Evolutionary conservation across 2,329 filamentous ascomycete species (phyloP).

Genomic region (Bipolaris oryzae): DNA sequence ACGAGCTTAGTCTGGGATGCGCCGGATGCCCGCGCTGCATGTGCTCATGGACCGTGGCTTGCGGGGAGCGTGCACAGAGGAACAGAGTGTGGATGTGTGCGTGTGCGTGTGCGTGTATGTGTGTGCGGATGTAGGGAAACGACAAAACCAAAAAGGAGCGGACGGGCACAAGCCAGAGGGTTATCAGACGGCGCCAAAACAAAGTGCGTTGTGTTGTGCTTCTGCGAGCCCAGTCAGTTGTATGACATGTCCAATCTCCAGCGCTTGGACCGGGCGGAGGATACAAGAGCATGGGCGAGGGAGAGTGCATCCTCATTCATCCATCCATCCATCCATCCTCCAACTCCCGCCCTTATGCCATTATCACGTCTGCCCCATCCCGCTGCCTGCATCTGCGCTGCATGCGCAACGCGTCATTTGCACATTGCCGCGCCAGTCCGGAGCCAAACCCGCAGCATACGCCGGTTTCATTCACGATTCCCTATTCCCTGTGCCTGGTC

Average conservation of each 20-base stretch:
- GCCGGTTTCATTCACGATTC: neutral
- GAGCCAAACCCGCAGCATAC: neutral
- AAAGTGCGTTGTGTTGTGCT: constrained; percentile 20
- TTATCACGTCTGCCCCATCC: constrained; percentile 6
- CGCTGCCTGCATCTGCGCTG: constrained; percentile 5
- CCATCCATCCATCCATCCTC: too few relatives aligned
- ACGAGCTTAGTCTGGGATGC: neutral
- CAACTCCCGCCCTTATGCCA: neutral
- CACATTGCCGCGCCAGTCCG: neutral
- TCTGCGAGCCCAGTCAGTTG: constrained; percentile 8
- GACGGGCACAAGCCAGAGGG: neutral
- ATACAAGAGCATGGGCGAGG: too few relatives aligned
- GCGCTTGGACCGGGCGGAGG: constrained; percentile 15
- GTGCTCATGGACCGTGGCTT: constrained; percentile 6
- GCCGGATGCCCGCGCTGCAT: neutral
- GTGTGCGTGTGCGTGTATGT: neutral
- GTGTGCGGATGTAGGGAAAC: neutral
- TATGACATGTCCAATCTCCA: constrained; percentile 18
- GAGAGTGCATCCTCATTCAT: neutral
- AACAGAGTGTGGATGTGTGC: neutral
- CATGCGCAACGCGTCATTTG: constrained; percentile 7
- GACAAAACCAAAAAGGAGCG: constrained; percentile 7
- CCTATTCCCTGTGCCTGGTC: neutral
- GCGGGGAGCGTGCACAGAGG: neutral
- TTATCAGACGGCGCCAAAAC: constrained; percentile 8